phyloP scores from a whole-genome alignment of 352 stramenopile species.

The Plasmopara viticola region DNA sequence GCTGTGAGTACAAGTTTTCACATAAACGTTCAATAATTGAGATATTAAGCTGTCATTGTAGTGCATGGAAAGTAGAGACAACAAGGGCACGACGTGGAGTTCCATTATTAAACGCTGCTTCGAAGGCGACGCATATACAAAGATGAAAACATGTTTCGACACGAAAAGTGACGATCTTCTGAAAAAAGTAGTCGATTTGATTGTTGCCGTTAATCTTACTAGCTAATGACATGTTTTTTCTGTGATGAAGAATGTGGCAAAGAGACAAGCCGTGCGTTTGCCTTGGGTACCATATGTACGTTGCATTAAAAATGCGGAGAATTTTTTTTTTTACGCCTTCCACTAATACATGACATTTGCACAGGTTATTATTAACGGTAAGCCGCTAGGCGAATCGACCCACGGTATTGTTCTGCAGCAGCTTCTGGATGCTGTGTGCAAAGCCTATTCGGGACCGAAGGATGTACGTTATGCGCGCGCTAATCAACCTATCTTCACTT shows the following conservation, averaged over 20 bases:
- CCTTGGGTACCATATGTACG: constrained; percentile 71
- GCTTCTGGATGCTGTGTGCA: constrained; percentile 59
- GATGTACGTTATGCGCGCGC: constrained; percentile 23
- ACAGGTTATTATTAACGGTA: constrained; percentile 57
- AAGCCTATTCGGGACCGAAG: constrained; percentile 49
- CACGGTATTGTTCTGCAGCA: constrained; percentile 64
- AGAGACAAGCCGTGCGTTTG: constrained; percentile 41
- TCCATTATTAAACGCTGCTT: constrained; percentile 62
- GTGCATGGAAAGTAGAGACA: constrained; percentile 74
- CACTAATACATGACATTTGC: constrained; percentile 3
- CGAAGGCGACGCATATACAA: constrained; percentile 30
- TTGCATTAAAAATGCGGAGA: not conserved
- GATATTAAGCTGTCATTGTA: constrained; percentile 13
- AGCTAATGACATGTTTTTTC: not conserved
- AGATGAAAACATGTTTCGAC: constrained; percentile 63
- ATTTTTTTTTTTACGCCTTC: not conserved
- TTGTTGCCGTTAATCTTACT: not conserved
- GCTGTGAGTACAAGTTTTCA: constrained; percentile 29
- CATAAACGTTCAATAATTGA: not conserved
- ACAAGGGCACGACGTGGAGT: constrained; percentile 66
- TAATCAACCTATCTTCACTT: not conserved
- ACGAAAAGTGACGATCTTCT: constrained; percentile 51
- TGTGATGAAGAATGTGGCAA: constrained; percentile 36
- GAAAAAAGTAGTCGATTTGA: constrained; percentile 29
- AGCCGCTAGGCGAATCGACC: constrained; percentile 44